Conservation (phyloP, 495 filamentous ascomycete species). For the Neurospora hispaniola region DNA sequence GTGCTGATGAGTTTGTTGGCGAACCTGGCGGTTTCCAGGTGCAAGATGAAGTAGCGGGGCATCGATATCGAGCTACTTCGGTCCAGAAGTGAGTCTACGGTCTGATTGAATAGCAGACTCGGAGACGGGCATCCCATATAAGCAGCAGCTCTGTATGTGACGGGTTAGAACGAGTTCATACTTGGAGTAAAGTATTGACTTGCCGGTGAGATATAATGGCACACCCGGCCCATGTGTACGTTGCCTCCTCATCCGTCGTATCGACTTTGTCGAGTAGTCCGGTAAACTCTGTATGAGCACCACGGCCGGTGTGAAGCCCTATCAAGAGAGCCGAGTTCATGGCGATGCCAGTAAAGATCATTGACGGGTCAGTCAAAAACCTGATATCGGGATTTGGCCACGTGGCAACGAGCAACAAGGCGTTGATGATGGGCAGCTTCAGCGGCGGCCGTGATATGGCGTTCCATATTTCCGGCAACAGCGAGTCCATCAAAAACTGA, state of each 20-base stretch:
- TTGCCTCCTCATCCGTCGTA: conserved; percentile 33
- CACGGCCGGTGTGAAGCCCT: conserved; percentile 33
- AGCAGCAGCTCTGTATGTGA: conserved; percentile 18
- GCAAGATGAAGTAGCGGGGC: conserved; percentile 28
- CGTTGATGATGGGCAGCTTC: conserved; percentile 29
- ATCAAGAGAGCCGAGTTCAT: conserved; percentile 30
- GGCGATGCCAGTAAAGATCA: conserved; percentile 29
- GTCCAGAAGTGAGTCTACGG: conserved; percentile 29
- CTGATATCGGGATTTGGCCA: conserved; percentile 33
- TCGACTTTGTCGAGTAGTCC: conserved; percentile 19
- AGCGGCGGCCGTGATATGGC: conserved; percentile 26
- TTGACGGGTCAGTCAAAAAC: conserved; percentile 32
- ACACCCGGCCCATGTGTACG: conserved; percentile 35
- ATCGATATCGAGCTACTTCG: conserved; percentile 25
- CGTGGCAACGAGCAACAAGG: conserved; percentile 30
- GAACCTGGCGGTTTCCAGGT: conserved; percentile 34
- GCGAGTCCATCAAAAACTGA: conserved; percentile 27
- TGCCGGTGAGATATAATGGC: conserved; percentile 33
- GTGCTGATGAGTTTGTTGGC: conserved; percentile 28
- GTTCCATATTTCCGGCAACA: conserved; percentile 27
- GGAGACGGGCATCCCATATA: conserved; percentile 30
- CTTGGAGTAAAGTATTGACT: not conserved
- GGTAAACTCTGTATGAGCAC: conserved; percentile 30
- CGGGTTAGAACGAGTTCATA: not conserved
- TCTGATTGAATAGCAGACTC: conserved; percentile 30